Conservation (phyloP, 2,329 filamentous ascomycete species). For the Pseudopithomyces chartarum region DNA sequence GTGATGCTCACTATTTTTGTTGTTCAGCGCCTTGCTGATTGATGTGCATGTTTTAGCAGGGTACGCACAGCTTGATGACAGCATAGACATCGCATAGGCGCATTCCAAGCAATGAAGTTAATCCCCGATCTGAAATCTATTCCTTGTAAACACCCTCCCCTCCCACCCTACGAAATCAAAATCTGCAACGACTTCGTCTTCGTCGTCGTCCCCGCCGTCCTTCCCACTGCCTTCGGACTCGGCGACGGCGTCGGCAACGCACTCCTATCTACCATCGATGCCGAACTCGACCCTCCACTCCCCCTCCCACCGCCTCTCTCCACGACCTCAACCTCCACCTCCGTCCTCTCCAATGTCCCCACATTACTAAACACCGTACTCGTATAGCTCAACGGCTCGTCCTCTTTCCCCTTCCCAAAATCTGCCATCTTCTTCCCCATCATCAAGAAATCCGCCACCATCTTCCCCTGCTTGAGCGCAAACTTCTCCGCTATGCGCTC, state of each 20-base stretch:
- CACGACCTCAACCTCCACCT: too few relatives aligned
- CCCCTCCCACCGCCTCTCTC: neutral
- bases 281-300: too few relatives aligned
- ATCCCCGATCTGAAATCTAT: neutral
- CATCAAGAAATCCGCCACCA: constrained; percentile 16
- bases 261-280: too few relatives aligned
- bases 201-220: too few relatives aligned
- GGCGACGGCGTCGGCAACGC: neutral
- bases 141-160: neutral
- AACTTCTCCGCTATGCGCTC: constrained; percentile 16
- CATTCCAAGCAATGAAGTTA: neutral
- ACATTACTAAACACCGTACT: neutral
- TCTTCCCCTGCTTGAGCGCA: constrained; percentile 16
- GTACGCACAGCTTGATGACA: neutral
- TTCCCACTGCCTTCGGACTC: neutral
- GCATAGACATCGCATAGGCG: neutral
- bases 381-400: neutral
- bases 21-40: too few relatives aligned
- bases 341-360: neutral
- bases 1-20: too few relatives aligned
- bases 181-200: neutral
- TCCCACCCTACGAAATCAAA: neutral
- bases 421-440: neutral
- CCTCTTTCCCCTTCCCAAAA: neutral
- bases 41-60: neutral